Evolutionary conservation across 768 basidiomycete genomes (phyloP), one percentile per base, ranked within the genome.

Genomic region (Hemileccinum rubropunctum): DNA sequence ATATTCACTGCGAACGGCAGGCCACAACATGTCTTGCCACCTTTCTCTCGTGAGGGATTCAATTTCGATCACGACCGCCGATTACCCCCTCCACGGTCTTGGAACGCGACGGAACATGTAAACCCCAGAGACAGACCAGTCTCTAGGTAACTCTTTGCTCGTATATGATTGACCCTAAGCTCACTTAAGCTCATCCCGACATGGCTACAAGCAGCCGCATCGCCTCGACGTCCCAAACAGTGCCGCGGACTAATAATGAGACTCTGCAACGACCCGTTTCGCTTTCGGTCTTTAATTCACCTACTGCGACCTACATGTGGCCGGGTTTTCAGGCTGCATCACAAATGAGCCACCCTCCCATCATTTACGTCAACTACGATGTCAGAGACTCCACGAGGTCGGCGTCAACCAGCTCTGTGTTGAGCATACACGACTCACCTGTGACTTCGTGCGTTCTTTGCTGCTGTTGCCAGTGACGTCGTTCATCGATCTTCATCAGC

Each of bases 261-360:
- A 52, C 50, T 54, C 53, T 47, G 21, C 68, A 66, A 51, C 68
- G 60, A 60, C 68, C 67, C 33, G 62, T 70, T 42, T 66, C 69
- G 42, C 63, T 76, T 46, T 71, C 72, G 20, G 68, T 74, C 44
- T 74, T 74, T 62, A 70, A 72, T 58, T 69, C 72, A 40, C 67
- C 73, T 41, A 74, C 70, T 47, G 71, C 76, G 52, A 72, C 74
- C 40, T 79, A 70, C 61, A 66, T 70, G 59, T 79, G 76, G 77
- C 74, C 75, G n/a, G 67, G 60, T 49, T 70, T 78, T 52, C 65
- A 69, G 56, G 66, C 74, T 53, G 72, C 73, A 21, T 78, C 74
- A 32, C 67, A 73, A 59, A 75, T 74, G 71, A 60, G 57, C 45
- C 59, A 66, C 51, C 66, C 63, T 43, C 75, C 76, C 26, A 59